phyloP scores from a whole-genome alignment of 495 filamentous ascomycete species.

The Emericellopsis terricola region DNA sequence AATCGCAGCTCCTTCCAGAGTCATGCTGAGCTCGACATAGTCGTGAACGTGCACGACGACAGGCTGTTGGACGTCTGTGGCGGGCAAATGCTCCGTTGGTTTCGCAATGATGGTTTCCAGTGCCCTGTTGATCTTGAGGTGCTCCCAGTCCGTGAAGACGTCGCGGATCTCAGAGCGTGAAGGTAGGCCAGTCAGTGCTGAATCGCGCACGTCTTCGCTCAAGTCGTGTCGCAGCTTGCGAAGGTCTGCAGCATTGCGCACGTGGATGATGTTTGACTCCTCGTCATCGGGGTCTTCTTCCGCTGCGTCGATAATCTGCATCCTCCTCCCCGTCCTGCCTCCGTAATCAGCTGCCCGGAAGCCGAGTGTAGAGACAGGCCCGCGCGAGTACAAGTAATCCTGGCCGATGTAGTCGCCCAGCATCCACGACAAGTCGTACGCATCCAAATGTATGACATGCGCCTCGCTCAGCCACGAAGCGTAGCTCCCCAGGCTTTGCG shows the following conservation, averaged over 20 bases:
- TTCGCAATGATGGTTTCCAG: slow-evolving; percentile 18
- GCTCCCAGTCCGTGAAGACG: slow-evolving; percentile 23
- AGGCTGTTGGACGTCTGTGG: too few relatives aligned
- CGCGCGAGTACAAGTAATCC: slow-evolving; percentile 22
- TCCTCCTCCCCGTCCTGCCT: slow-evolving; percentile 9
- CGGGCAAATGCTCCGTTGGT: slow-evolving; percentile 6
- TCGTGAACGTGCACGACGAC: slow-evolving; percentile 66
- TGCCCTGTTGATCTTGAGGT: slow-evolving; percentile 20
- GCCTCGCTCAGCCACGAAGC: slow-evolving; percentile 42
- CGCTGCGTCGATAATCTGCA: neutral
- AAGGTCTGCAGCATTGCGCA: neutral
- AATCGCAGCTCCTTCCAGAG: slow-evolving; percentile 41
- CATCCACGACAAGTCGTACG: slow-evolving; percentile 65
- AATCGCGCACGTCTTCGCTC: slow-evolving; percentile 4
- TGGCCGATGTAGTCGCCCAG: slow-evolving; percentile 58
- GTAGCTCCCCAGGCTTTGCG: slow-evolving; percentile 15
- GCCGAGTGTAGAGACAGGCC: slow-evolving; percentile 35
- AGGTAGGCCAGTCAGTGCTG: too few relatives aligned
- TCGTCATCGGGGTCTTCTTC: slow-evolving; percentile 1
- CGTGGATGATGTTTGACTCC: neutral
- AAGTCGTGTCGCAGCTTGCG: slow-evolving; percentile 6
- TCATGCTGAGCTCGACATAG: slow-evolving; percentile 51
- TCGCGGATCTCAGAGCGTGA: too few relatives aligned
- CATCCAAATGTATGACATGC: slow-evolving; percentile 63
- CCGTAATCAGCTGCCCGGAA: slow-evolving; percentile 38